Percentiles rank a stretch among this genome's conserved stretches.
Evolutionary conservation across 2,329 filamentous ascomycete genomes (phyloP).

Genomic region (Colletotrichum incanum): DNA sequence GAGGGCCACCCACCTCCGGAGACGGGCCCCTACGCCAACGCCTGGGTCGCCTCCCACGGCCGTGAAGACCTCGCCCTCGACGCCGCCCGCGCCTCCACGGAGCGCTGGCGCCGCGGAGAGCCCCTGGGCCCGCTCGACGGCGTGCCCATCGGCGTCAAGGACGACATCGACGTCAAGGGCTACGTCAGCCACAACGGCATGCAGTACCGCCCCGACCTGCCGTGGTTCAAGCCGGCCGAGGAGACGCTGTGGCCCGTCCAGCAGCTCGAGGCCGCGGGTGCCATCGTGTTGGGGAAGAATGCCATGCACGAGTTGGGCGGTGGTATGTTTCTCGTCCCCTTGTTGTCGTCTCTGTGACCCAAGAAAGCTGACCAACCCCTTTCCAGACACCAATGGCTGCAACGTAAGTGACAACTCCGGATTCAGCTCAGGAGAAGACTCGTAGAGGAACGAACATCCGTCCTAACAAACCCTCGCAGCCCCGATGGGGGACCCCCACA

Average conservation of each 20-base stretch:
- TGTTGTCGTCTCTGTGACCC: constrained; percentile 42
- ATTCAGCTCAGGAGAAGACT: not conserved
- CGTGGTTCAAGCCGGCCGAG: constrained; percentile 65
- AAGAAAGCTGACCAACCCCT: not conserved
- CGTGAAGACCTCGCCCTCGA: constrained; percentile 71
- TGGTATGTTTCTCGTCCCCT: constrained; percentile 57
- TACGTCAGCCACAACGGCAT: constrained; percentile 79
- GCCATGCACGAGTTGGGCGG: constrained; percentile 87
- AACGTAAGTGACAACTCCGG: constrained; percentile 65
- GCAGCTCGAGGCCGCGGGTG: constrained; percentile 82
- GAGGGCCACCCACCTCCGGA: constrained; percentile 40
- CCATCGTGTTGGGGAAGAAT: constrained; percentile 81
- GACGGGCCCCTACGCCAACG: constrained; percentile 70
- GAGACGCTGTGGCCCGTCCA: constrained; percentile 79
- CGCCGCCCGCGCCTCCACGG: constrained; percentile 81
- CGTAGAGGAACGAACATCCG: no score
- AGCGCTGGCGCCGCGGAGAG: constrained; percentile 78
- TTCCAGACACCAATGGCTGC: constrained; percentile 83
- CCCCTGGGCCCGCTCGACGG: constrained; percentile 82
- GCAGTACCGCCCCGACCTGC: constrained; percentile 68
- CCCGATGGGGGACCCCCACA: constrained; percentile 79
- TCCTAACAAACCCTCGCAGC: constrained; percentile 60
- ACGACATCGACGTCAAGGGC: constrained; percentile 81
- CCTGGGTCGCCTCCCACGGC: constrained; percentile 79
- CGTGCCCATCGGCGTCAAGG: constrained; percentile 87